phyloP scores from a whole-genome alignment of 2,329 filamentous ascomycete species.

The Teratosphaeriaceae sp. region DNA sequence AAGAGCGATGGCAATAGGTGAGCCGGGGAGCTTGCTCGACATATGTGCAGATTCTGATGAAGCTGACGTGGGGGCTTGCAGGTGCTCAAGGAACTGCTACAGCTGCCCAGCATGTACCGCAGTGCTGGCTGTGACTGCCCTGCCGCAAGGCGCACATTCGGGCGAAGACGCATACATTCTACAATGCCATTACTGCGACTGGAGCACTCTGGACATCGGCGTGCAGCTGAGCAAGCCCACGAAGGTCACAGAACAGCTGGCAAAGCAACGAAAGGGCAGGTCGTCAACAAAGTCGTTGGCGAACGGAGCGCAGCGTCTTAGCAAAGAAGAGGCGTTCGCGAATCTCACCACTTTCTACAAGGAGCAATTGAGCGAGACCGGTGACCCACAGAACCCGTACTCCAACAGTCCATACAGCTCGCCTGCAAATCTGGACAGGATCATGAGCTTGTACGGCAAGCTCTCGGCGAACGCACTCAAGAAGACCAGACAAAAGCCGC shows the following conservation, averaged over 20 bases:
- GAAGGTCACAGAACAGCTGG: conserved; percentile 68
- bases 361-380: conserved; percentile 62
- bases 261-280: conserved; percentile 20
- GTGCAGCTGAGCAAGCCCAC: conserved; percentile 82
- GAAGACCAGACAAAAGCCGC: conserved; percentile 59
- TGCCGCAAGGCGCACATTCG: conserved; percentile 33
- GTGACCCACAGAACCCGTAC: conserved; percentile 44
- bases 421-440: conserved; percentile 73
- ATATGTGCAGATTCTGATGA: neutral
- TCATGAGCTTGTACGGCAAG: conserved; percentile 83
- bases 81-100: conserved; percentile 82
- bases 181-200: conserved; percentile 84
- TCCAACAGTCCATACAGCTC: conserved; percentile 58
- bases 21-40: conserved; percentile 22
- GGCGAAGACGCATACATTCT: conserved; percentile 55
- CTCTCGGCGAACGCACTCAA: conserved; percentile 53
- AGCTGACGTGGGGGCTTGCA: conserved; percentile 13
- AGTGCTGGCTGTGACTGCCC: conserved; percentile 65
- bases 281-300: conserved; percentile 21
- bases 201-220: conserved; percentile 83
- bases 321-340: conserved; percentile 64
- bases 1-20: conserved; percentile 91
- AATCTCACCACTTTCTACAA: conserved; percentile 77
- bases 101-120: conserved; percentile 86
- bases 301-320: conserved; percentile 43